These are phyloP conservation scores for Triticum urartu DNA, from an alignment of 176 grass and related monocot genomes.

Conservation along the genomic window DNA sequence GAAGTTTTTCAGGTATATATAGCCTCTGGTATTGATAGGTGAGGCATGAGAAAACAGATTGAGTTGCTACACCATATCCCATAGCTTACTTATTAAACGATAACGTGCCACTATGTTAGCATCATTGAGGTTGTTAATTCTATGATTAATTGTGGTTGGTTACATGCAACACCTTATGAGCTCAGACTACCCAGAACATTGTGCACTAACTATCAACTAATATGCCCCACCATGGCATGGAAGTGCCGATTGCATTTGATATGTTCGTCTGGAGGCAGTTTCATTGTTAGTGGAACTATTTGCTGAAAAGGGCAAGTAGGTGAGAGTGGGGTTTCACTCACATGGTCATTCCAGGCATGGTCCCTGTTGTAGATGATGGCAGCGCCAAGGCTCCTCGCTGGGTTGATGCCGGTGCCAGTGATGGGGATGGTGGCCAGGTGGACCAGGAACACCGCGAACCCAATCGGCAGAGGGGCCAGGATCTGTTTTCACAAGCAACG, in stretches of 20 bases:
- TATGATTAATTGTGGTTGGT: neutral
- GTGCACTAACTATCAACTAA: neutral
- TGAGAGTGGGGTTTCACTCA: slow-evolving; percentile 41
- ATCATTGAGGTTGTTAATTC: neutral
- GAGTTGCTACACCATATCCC: too few relatives aligned
- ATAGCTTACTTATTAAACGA: too few relatives aligned
- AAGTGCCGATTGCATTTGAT: neutral
- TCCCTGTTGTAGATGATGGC: slow-evolving; percentile 85
- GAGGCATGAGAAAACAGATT: too few relatives aligned
- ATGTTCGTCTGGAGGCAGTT: neutral
- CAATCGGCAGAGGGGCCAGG: slow-evolving; percentile 89
- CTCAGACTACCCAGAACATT: neutral
- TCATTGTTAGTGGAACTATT: neutral
- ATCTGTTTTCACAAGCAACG: slow-evolving; percentile 50
- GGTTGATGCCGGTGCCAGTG: slow-evolving; percentile 97
- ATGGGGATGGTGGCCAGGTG: slow-evolving; percentile 97
- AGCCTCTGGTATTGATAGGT: too few relatives aligned
- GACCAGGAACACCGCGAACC: slow-evolving; percentile 94
- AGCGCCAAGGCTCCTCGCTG: slow-evolving; percentile 83
- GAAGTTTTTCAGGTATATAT: too few relatives aligned
- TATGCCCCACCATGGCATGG: neutral
- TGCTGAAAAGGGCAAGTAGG: slow-evolving; percentile 10
- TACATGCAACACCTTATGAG: neutral
- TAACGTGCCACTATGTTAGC: neutral
- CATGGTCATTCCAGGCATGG: slow-evolving; percentile 82